Base-by-base conservation (phyloP, 2,329 filamentous ascomycete species). In the Lachnellula cervina region DNA sequence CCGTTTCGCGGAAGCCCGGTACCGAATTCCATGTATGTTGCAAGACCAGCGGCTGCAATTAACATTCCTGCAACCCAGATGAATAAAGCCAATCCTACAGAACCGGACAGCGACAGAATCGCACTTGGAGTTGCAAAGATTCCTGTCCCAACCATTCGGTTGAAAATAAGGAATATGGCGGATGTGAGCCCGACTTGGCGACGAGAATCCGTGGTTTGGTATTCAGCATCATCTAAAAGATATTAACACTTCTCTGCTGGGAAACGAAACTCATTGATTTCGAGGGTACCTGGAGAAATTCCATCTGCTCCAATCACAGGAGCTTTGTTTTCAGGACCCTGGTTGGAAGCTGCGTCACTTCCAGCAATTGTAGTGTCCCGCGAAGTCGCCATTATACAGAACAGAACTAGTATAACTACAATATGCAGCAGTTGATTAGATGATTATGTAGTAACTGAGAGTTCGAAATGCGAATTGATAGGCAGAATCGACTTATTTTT, bases 21-120 rank as follows among this genome's bases (percentile, higher is more conserved):
- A 23, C 84, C 84, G 56, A 83, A 85, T 67, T 88, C 84, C 55
- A 87, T 73, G 60, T 85, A 86, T 19, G 86, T 81, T n/a, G 80
- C 77, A 52, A 83, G 81, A 55, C 84, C 84, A 11, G 81, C 80
- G 13, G 73, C 76, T 4, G 84, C 81, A 61, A 87, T 85, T 50
- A 85, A 63, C 71, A 81, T 81, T 25, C 83, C 84, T 1, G 74
- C 74, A 1, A 86, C 74, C 84, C 84, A 87, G 60, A 87, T 78
- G 60, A 86, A 76, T 21, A 87, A 74, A 0, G 82, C 75, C 0
- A 86, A 74, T 3, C 83, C 84, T n/a, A 84, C 77, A 56, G 80
- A 83, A 55, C 83, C 83, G 8, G 76, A 80, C 0, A 82, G 75
- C 2, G 70, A 64, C 51, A 86, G 73, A 60, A 87, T 84, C 42